Percentiles rank a stretch among this genome's conserved stretches.
Conservation (phyloP, 441 rosid genomes). For the Euphorbia celastroides region DNA sequence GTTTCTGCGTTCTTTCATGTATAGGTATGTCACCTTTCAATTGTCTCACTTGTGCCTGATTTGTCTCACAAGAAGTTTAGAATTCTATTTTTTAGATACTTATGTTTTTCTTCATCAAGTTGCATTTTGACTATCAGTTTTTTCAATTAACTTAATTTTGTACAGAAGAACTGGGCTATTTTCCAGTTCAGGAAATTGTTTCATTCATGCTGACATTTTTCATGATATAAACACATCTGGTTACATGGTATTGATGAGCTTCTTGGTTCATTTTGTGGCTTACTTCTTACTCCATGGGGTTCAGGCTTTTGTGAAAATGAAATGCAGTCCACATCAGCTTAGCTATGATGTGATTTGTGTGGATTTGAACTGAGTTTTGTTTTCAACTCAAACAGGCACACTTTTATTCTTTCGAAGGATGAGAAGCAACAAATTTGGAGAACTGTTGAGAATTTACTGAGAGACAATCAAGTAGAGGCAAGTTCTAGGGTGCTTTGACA, state of each 20-base stretch:
- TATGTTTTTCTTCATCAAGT: not conserved
- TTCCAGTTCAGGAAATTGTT: too few species aligned
- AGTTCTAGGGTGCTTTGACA: conserved; percentile 24
- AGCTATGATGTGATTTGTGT: conserved; percentile 3
- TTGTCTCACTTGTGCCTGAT: not conserved
- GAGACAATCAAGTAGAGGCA: conserved; percentile 98
- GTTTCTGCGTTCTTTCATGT: conserved; percentile 91
- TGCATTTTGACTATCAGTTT: too few species aligned
- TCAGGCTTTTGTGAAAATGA: conserved; percentile 1
- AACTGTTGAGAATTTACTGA: conserved; percentile 74
- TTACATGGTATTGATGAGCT: not conserved
- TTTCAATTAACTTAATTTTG: too few species aligned
- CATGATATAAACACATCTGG: not conserved
- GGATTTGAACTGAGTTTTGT: conserved; percentile 16
- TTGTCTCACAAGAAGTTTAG: not conserved
- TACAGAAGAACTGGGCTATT: too few species aligned
- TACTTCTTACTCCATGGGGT: conserved; percentile 1
- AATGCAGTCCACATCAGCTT: conserved; percentile 7
- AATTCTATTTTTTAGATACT: not conserved
- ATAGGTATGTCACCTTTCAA: conserved; percentile 49
- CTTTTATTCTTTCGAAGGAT: conserved; percentile 63
- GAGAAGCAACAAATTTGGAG: conserved; percentile 82
- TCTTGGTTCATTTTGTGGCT: not conserved
- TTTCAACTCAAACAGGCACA: conserved; percentile 55
- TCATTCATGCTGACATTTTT: too few species aligned